Evolutionary conservation across 306 rosid species (phyloP).

Genomic region (Inga oerstediana): DNA sequence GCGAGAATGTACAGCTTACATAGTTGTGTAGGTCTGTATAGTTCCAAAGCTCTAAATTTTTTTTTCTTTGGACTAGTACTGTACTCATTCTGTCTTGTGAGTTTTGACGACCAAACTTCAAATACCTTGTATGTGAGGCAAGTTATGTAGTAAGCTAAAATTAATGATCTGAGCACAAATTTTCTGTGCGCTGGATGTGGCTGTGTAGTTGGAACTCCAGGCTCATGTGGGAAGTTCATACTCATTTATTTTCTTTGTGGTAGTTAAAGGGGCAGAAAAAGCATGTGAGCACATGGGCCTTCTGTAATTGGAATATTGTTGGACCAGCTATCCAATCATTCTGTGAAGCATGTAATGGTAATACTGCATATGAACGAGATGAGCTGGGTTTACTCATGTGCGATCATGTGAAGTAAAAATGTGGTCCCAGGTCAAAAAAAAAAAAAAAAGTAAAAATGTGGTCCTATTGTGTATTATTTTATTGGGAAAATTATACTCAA

Average conservation of each 20-base stretch:
- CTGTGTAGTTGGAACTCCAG: background rate
- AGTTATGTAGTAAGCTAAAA: background rate
- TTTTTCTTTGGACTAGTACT: background rate
- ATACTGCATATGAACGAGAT: background rate
- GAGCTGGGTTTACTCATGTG: background rate
- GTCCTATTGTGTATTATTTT: too few species aligned
- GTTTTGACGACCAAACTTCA: slow-evolving; percentile 1
- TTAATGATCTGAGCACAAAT: background rate
- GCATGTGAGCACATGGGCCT: background rate
- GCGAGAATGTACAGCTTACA: slow-evolving; percentile 35
- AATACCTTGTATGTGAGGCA: background rate
- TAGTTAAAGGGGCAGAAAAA: background rate
- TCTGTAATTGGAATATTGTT: background rate
- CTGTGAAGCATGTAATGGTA: background rate
- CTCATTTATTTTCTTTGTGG: background rate
- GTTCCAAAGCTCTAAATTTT: slow-evolving; percentile 4
- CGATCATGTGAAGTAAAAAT: background rate
- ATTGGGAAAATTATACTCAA: too few species aligned
- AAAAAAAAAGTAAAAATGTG: too few species aligned
- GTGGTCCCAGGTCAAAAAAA: too few species aligned
- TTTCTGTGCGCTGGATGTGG: background rate
- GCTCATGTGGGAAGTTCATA: background rate
- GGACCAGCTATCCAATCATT: background rate
- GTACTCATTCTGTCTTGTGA: background rate
- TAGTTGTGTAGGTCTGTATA: slow-evolving; percentile 35